A percentile compares a stretch with the other conserved stretches of the same genome.
Conservation (phyloP, 1,139 yeast genomes). For the Scheffersomyces titani region DNA sequence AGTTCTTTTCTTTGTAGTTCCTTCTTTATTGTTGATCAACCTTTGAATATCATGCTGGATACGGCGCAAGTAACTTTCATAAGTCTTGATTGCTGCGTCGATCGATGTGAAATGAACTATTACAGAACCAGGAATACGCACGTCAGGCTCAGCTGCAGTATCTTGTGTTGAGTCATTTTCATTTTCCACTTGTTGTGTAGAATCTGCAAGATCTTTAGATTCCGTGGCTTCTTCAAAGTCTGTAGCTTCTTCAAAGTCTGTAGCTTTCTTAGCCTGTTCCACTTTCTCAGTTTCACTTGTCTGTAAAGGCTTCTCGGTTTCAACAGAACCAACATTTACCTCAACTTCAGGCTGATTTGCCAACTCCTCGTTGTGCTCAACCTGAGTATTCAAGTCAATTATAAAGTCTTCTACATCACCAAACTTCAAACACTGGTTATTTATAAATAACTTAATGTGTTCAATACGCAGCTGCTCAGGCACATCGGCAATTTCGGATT, state of each 20-base stretch:
- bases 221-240: slow-evolving; percentile 5
- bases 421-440: slow-evolving; percentile 27
- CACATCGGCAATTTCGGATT: not conserved
- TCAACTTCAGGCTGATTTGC: not conserved
- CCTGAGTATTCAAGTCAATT: slow-evolving; percentile 4
- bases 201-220: not conserved
- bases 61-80: slow-evolving; percentile 31
- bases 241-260: slow-evolving; percentile 6
- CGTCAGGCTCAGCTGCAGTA: not conserved
- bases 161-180: slow-evolving; percentile 4
- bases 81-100: slow-evolving; percentile 41
- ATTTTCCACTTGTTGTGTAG: not conserved
- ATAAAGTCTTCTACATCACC: slow-evolving; percentile 40
- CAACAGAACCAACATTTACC: not conserved
- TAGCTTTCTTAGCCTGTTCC: slow-evolving; percentile 7
- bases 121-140: slow-evolving; percentile 13
- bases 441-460: slow-evolving; percentile 16
- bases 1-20: slow-evolving; percentile 1
- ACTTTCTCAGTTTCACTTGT: not conserved
- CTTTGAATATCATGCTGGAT: slow-evolving; percentile 25
- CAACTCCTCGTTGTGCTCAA: not conserved
- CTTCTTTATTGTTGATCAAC: slow-evolving; percentile 16
- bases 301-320: not conserved
- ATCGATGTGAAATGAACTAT: slow-evolving; percentile 41
- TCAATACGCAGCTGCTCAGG: slow-evolving; percentile 2